A percentile compares a stretch with the other conserved stretches of the same genome.
Conservation (phyloP, 2,329 filamentous ascomycete species). For the Pseudogymnoascus sp. region DNA sequence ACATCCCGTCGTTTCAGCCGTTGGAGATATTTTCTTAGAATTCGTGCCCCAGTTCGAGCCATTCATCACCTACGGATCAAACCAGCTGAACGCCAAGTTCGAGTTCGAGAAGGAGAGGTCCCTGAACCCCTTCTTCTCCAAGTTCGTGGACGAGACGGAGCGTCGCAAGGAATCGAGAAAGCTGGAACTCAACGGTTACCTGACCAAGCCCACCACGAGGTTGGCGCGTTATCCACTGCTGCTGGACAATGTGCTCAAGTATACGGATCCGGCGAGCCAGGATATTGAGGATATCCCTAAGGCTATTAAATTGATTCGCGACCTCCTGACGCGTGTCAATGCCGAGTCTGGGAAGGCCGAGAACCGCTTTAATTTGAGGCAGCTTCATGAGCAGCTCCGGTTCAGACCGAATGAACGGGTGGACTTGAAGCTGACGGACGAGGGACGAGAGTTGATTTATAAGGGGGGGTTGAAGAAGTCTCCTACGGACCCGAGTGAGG, state of each 20-base stretch:
- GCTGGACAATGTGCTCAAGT: constrained; percentile 84
- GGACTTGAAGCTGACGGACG: constrained; percentile 88
- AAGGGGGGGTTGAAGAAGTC: constrained; percentile 92
- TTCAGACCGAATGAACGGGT: constrained; percentile 87
- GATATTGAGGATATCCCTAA: constrained; percentile 90
- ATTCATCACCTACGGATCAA: constrained; percentile 93
- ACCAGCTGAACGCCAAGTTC: constrained; percentile 92
- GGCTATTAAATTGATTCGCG: constrained; percentile 77
- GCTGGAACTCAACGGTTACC: constrained; percentile 90
- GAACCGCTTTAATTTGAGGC: constrained; percentile 91
- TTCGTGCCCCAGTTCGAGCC: constrained; percentile 89
- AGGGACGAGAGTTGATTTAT: constrained; percentile 85
- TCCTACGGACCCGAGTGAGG: constrained; percentile 77
- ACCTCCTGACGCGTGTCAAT: constrained; percentile 82
- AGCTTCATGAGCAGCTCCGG: constrained; percentile 83
- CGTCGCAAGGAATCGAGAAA: constrained; percentile 93
- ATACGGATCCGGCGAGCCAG: constrained; percentile 78
- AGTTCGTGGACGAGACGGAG: constrained; percentile 95
- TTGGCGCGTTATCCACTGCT: constrained; percentile 88
- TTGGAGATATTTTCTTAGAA: constrained; percentile 91
- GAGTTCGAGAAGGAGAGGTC: constrained; percentile 96
- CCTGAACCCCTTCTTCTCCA: constrained; percentile 73
- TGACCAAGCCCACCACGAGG: constrained; percentile 95
- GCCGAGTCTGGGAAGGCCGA: constrained; percentile 93
- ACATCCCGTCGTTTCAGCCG: constrained; percentile 74